Evolutionary conservation across 345 rosid genomes (phyloP), one percentile per base, ranked within the genome.

Genomic region (Anastatica hierochuntica): DNA sequence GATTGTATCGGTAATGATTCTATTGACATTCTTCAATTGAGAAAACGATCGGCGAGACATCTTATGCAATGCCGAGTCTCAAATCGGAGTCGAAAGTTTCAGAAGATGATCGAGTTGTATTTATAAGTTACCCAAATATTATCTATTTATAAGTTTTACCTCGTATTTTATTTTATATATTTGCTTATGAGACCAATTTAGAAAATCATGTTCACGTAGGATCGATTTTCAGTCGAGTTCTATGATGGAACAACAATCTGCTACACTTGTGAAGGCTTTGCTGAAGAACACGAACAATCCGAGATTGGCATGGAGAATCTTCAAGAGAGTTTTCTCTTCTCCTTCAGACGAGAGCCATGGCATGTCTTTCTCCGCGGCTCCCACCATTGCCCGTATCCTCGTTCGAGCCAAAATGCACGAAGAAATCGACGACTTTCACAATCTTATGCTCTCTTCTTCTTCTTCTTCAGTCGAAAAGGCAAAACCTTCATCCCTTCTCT

Each of bases 271-370:
- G 31, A 75, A 67, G 54, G 84, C 78, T 14, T 74, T 92, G 65
- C 66, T 72, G 53, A 77, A 72, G 53, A 88, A 84, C 79, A 26
- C 77, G 36, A 55, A 66, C 62, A 76, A 80, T 57, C 97, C 97
- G 12, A 76, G 72, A 54, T 62, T 83, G 14, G 97, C 97, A 76
- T 88, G 95, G 98, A 70, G 69, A 8, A 74, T 88, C 66, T 85
- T 77, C 84, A 83, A 75, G 78, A 94, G 94, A 18, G 43, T 81
- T 17, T 67, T 75, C 52, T 72, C 86, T 24, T 78, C 78, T 49
- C 78, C 75, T 21, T 43, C 76, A 10, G 20, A 45, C n/a, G 54
- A 54, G 5, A 14, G 66, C 69, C 56, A 45, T 40, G 44, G 7
- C 8, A 23, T 53, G 13, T 58, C 71, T 9, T 41, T 64, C 10